A percentile compares a stretch with the other conserved stretches of the same genome.
These are phyloP conservation scores for Inga leiocalycina DNA, from an alignment of 306 rosid genomes.

Conservation along the genomic window DNA sequence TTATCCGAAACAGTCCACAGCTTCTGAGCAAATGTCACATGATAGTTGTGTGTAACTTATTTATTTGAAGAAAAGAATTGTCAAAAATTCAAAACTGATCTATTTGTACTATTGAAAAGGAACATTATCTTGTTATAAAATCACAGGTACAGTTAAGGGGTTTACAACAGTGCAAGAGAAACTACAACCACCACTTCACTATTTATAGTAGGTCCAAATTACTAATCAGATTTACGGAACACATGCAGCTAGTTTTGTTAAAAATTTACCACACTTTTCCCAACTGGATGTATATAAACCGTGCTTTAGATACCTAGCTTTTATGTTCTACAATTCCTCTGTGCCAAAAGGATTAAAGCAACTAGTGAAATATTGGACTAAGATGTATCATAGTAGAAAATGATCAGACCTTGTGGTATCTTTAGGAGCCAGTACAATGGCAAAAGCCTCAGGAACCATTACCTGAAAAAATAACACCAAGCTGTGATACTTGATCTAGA, in stretches of 20 bases:
- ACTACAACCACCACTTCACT: constrained; percentile 6
- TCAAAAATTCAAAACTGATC: neutral
- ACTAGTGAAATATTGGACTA: neutral
- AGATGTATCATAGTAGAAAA: neutral
- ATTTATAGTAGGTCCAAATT: neutral
- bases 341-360: neutral
- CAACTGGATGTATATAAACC: neutral
- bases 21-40: constrained; percentile 45
- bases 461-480: constrained; percentile 43
- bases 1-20: constrained; percentile 69
- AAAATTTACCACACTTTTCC: neutral
- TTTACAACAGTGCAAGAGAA: neutral
- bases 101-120: neutral
- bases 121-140: constrained; percentile 11
- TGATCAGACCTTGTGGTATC: constrained; percentile 64
- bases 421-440: constrained; percentile 81
- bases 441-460: constrained; percentile 87
- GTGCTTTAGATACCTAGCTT: neutral
- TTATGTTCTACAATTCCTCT: neutral
- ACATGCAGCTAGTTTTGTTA: constrained; percentile 2
- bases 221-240: constrained; percentile 19
- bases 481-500: constrained; percentile 9
- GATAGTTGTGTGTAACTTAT: neutral
- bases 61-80: neutral
- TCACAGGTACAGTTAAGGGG: neutral